Conservation (phyloP, 495 filamentous ascomycete genomes). For the Niebla homalea region DNA sequence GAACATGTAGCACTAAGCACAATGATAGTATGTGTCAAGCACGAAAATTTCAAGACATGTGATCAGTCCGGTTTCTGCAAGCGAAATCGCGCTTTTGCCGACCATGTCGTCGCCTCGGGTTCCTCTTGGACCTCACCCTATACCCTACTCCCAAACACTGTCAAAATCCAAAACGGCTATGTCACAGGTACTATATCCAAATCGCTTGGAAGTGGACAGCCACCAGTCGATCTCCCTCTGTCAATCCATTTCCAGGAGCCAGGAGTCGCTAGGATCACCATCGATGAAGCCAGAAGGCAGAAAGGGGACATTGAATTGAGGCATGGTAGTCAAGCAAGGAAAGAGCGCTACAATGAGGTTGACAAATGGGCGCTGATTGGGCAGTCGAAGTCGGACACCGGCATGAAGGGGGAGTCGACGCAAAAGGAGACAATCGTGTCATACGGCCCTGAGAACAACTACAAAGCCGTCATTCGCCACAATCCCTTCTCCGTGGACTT, state of each 20-base stretch:
- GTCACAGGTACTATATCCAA: conserved; percentile 72
- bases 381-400: conserved; percentile 53
- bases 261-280: conserved; percentile 67
- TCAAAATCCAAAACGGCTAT: conserved; percentile 66
- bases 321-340: conserved; percentile 69
- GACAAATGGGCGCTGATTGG: conserved; percentile 79
- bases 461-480: conserved; percentile 70
- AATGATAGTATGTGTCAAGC: conserved; percentile 65
- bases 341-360: conserved; percentile 87
- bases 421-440: conserved; percentile 55
- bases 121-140: conserved; percentile 72
- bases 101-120: conserved; percentile 49
- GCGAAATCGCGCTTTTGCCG: conserved; percentile 81
- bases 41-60: conserved; percentile 94
- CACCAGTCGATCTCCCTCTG: conserved; percentile 64
- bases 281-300: conserved; percentile 83
- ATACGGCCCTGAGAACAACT: conserved; percentile 65
- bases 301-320: conserved; percentile 81
- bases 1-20: not conserved
- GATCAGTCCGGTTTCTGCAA: conserved; percentile 91
- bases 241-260: conserved; percentile 79
- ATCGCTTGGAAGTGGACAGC: conserved; percentile 45
- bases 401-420: conserved; percentile 45
- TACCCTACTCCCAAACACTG: conserved; percentile 52
- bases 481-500: conserved; percentile 76